Base-by-base conservation (phyloP, 2,329 filamentous ascomycete genomes). In the Calonectria crousiana region DNA sequence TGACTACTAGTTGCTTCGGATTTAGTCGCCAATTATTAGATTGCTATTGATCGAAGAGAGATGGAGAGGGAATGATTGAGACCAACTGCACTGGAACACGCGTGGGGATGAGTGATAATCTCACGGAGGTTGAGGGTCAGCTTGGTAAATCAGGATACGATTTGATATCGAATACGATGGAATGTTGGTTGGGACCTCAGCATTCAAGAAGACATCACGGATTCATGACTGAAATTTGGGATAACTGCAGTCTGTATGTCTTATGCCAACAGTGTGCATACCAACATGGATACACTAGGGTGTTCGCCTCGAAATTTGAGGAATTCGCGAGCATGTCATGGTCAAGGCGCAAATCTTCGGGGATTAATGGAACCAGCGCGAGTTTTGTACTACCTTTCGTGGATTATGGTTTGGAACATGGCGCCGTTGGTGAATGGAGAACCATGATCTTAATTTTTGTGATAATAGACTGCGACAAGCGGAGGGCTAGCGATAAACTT, bases 1-100 rank as follows among this genome's bases (percentile, higher is more conserved):
- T 66, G 88, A 89, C n/a, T 87, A 86, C 60, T 88, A 87, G 77
- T 67, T 58, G 38, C 71, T 66, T 72, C 70, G 34, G 58, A 69
- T 64, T 64, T 70, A 66, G 36, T 66, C 64, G 32, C 47, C 47
- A 62, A 47, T 51, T 34, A 47, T 44, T 16, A 28, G 18, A 38
- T 58, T 41, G 53, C 41, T 36, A 62, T 36, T 28, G 23, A 36
- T 38, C 6, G 49, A 32, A 53, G 65, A 28, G 49, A 36, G 32
- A 14, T 67, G 18, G 38, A 41, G 6, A 32, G 28, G 14, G 28
- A 41, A 34, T 53, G 18, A 28, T 26, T 34, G 8, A 34, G n/a
- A 44, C 32, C 20, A 36, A 53, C 20, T 26, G 16, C n/a, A 41
- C 16, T 11, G 6, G 49, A 58, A 34, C 26, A 20, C 6, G 14